Conservation (phyloP, 1,284 basidiomycete species). For the Kwoniella shivajii region DNA sequence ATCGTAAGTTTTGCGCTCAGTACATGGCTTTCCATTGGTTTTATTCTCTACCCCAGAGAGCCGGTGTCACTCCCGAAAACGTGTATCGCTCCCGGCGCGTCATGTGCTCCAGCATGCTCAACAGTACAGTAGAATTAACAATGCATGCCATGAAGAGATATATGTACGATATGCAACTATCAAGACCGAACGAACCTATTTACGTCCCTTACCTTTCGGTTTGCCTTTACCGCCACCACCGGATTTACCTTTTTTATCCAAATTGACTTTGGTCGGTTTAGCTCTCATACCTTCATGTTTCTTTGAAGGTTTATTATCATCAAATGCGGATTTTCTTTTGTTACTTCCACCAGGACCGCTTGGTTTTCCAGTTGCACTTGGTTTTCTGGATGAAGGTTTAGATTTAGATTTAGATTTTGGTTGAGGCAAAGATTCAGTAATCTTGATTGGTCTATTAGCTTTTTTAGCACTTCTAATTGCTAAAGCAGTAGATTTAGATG, state of each 20-base stretch:
- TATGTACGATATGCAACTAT: too few species aligned
- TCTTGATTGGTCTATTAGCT: slow-evolving; percentile 63
- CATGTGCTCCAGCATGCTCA: too few species aligned
- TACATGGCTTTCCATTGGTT: too few species aligned
- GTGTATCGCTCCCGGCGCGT: too few species aligned
- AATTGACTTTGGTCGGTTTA: slow-evolving; percentile 41
- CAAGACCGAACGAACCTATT: too few species aligned
- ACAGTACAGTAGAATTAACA: too few species aligned
- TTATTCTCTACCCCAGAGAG: too few species aligned
- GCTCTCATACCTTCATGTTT: slow-evolving; percentile 51
- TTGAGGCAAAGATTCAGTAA: slow-evolving; percentile 45
- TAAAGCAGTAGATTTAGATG: slow-evolving; percentile 61
- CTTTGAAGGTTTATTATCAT: slow-evolving; percentile 23
- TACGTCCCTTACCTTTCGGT: slow-evolving; percentile 28
- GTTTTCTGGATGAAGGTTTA: slow-evolving; percentile 5
- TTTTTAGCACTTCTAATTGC: slow-evolving; percentile 86
- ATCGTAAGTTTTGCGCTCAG: too few species aligned
- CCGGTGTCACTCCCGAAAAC: too few species aligned
- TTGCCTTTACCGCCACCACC: slow-evolving; percentile 35
- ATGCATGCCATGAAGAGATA: too few species aligned
- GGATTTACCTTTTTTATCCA: slow-evolving; percentile 45
- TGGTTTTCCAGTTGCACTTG: not conserved
- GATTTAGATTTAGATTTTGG: slow-evolving; percentile 15
- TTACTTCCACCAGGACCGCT: slow-evolving; percentile 18
- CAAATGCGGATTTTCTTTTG: slow-evolving; percentile 32